phyloP scores from a whole-genome alignment of 768 basidiomycete species.

The Auriscalpium vulgare region DNA sequence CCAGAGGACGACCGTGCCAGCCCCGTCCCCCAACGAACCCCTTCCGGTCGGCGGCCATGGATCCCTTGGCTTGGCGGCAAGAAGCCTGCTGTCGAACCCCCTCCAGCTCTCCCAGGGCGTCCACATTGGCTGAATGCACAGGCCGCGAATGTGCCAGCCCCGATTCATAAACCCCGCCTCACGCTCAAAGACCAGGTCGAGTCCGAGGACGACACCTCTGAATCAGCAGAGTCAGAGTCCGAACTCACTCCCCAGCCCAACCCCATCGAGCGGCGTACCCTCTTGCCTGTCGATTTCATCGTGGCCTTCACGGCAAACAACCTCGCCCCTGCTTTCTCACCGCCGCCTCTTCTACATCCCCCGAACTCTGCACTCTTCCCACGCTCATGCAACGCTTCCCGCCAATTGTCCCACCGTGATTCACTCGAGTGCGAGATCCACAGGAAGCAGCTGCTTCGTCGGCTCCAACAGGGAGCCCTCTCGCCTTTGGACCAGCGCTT shows the following conservation, averaged over 20 bases:
- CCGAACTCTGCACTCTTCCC: conserved; percentile 34
- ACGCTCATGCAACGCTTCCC: conserved; percentile 39
- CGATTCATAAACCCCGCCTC: background rate
- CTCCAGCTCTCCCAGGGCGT: background rate
- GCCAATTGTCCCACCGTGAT: conserved; percentile 27
- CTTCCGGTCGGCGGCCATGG: conserved; percentile 34
- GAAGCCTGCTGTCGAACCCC: conserved; percentile 2
- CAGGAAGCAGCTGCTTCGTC: conserved; percentile 40
- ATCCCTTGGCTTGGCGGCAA: conserved; percentile 45
- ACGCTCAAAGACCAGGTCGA: background rate
- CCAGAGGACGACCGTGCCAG: conserved; percentile 42
- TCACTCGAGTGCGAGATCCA: conserved; percentile 39
- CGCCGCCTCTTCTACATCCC: conserved; percentile 39
- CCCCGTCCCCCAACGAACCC: conserved; percentile 23
- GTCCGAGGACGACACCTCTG: conserved; percentile 15
- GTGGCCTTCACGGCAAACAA: conserved; percentile 36
- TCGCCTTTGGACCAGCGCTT: conserved; percentile 32
- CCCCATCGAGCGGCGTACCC: conserved; percentile 17
- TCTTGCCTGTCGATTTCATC: conserved; percentile 29
- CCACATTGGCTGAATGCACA: conserved; percentile 2
- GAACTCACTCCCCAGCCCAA: conserved; percentile 18
- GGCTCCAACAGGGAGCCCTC: conserved; percentile 30
- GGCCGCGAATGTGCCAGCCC: background rate
- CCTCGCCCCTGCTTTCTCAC: conserved; percentile 27
- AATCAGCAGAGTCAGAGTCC: conserved; percentile 13